phyloP scores from a whole-genome alignment of 2,329 filamentous ascomycete species.

The Alternaria viburni region DNA sequence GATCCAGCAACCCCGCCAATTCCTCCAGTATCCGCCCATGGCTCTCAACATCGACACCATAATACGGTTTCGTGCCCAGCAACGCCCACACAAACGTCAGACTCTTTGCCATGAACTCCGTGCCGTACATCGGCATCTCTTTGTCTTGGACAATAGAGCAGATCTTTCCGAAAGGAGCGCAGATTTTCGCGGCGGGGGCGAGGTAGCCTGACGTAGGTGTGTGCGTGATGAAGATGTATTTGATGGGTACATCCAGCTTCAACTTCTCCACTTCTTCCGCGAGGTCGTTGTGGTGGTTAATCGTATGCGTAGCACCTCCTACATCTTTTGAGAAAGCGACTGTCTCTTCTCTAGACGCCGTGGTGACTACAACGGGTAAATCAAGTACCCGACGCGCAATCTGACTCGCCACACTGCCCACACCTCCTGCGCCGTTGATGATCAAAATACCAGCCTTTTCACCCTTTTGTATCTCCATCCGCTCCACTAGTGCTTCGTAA shows the following conservation, averaged over 20 bases:
- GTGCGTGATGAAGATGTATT: slow-evolving; percentile 10
- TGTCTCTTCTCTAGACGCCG: slow-evolving; percentile 10
- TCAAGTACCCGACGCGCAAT: slow-evolving; percentile 7
- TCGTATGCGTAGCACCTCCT: slow-evolving; percentile 6
- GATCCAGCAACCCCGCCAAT: slow-evolving; percentile 3
- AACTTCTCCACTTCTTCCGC: background rate
- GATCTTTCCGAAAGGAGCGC: slow-evolving; percentile 2
- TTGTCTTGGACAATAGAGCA: slow-evolving; percentile 10
- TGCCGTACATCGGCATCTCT: slow-evolving; percentile 12
- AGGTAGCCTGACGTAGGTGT: slow-evolving; percentile 6
- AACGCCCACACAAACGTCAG: slow-evolving; percentile 7
- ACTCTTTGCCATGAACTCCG: slow-evolving; percentile 13
- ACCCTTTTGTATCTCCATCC: slow-evolving; percentile 1
- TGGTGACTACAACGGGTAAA: slow-evolving; percentile 10
- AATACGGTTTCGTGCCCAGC: slow-evolving; percentile 7
- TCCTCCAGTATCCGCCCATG: slow-evolving; percentile 3
- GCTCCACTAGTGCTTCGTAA: slow-evolving; percentile 7
- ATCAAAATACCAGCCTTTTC: slow-evolving; percentile 2
- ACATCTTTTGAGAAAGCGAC: slow-evolving; percentile 6
- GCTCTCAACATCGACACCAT: slow-evolving; percentile 2
- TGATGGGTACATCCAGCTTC: slow-evolving; percentile 6
- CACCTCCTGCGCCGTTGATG: slow-evolving; percentile 10
- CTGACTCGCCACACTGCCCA: slow-evolving; percentile 10
- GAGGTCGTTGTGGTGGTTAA: slow-evolving; percentile 9
- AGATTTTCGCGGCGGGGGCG: slow-evolving; percentile 5